Evolutionary conservation across 2,329 filamentous ascomycete genomes (phyloP).

Genomic region (Aspergillus flavus): DNA sequence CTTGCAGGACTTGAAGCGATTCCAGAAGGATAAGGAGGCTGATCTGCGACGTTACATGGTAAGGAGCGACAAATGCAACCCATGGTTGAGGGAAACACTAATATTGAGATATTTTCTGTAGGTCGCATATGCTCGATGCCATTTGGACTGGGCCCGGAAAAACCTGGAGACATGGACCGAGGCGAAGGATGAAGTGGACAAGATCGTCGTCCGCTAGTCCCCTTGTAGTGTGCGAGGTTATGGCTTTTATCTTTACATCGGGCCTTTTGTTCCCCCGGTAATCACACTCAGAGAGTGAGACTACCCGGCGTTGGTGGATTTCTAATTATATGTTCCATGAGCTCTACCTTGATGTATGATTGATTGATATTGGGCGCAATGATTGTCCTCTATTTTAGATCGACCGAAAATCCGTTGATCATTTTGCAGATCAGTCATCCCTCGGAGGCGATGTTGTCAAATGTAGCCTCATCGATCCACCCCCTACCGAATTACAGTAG

Average conservation of each 20-base stretch:
- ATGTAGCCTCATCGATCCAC: neutral
- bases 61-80: slow-evolving; percentile 38
- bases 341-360: neutral
- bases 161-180: slow-evolving; percentile 92
- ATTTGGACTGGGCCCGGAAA: slow-evolving; percentile 92
- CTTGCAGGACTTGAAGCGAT: slow-evolving; percentile 84
- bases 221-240: neutral
- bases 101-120: slow-evolving; percentile 40
- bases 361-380: neutral
- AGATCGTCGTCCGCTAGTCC: slow-evolving; percentile 63
- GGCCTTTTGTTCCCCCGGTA: neutral
- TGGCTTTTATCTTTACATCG: neutral
- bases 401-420: neutral
- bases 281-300: neutral
- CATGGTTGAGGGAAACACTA: slow-evolving; percentile 13
- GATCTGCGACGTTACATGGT: slow-evolving; percentile 96
- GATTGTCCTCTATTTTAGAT: neutral
- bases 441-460: neutral
- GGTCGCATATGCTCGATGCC: slow-evolving; percentile 89
- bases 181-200: slow-evolving; percentile 80
- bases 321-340: slow-evolving; percentile 2
- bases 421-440: neutral
- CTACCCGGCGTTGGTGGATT: slow-evolving; percentile 9
- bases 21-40: slow-evolving; percentile 94
- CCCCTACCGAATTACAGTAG: neutral